phyloP scores from a whole-genome alignment of 495 filamentous ascomycete species.

The Jackrogersella minutella region DNA sequence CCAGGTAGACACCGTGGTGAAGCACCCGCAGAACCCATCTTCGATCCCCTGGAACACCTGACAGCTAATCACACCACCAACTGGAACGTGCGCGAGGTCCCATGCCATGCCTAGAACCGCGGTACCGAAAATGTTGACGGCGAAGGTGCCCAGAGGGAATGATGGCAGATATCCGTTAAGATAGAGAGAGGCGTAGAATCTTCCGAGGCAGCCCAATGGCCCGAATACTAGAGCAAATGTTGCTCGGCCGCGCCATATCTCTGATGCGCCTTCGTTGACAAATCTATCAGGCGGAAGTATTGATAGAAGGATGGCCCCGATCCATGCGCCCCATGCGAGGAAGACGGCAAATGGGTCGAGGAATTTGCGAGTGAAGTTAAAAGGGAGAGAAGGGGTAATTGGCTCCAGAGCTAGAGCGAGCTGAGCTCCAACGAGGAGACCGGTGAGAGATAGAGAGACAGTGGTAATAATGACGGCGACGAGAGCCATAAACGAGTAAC shows the following conservation, averaged over 20 bases:
- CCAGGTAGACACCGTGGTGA: slow-evolving; percentile 96
- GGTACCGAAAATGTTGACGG: slow-evolving; percentile 82
- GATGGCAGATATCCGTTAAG: slow-evolving; percentile 71
- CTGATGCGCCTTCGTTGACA: slow-evolving; percentile 45
- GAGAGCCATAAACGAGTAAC: slow-evolving; percentile 83
- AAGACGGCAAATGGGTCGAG: slow-evolving; percentile 70
- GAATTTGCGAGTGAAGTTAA: slow-evolving; percentile 61
- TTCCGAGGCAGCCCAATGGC: slow-evolving; percentile 76
- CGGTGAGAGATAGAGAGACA: slow-evolving; percentile 71
- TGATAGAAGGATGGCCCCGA: slow-evolving; percentile 77
- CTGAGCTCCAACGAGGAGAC: slow-evolving; percentile 78
- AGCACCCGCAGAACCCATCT: slow-evolving; percentile 91
- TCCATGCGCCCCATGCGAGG: slow-evolving; percentile 76
- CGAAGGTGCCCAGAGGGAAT: slow-evolving; percentile 92
- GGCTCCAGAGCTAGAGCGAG: slow-evolving; percentile 70
- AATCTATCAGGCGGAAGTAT: slow-evolving; percentile 75
- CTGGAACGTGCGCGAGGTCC: slow-evolving; percentile 71
- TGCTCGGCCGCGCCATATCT: slow-evolving; percentile 76
- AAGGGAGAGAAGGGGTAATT: slow-evolving; percentile 66
- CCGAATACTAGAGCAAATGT: slow-evolving; percentile 86
- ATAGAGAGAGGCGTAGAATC: slow-evolving; percentile 74
- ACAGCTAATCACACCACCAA: slow-evolving; percentile 67
- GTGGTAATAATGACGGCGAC: slow-evolving; percentile 74
- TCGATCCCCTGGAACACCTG: slow-evolving; percentile 83
- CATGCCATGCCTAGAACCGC: slow-evolving; percentile 68